Conservation (phyloP, 192 early-diverging fungal genomes). For the Linderina pennispora region DNA sequence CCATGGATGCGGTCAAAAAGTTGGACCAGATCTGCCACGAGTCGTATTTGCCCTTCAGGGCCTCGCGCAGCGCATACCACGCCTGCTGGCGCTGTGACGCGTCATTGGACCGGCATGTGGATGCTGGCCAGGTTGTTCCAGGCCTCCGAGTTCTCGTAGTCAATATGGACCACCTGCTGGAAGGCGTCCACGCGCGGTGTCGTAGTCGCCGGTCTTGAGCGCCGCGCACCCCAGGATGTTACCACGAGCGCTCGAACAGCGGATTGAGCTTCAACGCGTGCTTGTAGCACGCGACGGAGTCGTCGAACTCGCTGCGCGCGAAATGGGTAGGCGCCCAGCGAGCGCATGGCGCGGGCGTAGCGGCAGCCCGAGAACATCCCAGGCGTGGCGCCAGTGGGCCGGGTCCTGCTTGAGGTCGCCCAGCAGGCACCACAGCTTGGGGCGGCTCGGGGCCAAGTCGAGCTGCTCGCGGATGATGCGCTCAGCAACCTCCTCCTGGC, state of each 20-base stretch:
- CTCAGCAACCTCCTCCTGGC: conserved; percentile 84
- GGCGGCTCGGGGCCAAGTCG: conserved; percentile 56
- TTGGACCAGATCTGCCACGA: conserved; percentile 94
- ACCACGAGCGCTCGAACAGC: conserved; percentile 95
- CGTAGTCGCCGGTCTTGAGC: conserved; percentile 73
- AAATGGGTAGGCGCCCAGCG: conserved; percentile 80
- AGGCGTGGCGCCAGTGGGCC: conserved; percentile 76
- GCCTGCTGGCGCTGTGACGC: conserved; percentile 67
- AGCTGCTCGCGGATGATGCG: conserved; percentile 63
- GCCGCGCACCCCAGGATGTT: conserved; percentile 92
- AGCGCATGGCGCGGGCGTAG: conserved; percentile 93
- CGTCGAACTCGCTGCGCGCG: conserved; percentile 54
- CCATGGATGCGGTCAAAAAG: conserved; percentile 70
- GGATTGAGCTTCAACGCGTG: conserved; percentile 88
- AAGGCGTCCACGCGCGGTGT: conserved; percentile 70
- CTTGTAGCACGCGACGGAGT: conserved; percentile 68
- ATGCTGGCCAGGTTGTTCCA: conserved; percentile 95
- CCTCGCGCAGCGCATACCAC: conserved; percentile 74
- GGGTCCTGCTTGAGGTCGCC: conserved; percentile 82
- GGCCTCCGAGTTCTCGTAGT: conserved; percentile 83
- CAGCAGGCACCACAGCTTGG: conserved; percentile 85
- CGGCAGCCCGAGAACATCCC: conserved; percentile 76
- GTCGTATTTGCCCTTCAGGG: conserved; percentile 70
- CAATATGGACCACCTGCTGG: conserved; percentile 61
- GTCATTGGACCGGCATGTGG: conserved; percentile 61